Evolutionary conservation across 148 eudicot genomes (phyloP).

Genomic region (Rhododendron kiyosumense): DNA sequence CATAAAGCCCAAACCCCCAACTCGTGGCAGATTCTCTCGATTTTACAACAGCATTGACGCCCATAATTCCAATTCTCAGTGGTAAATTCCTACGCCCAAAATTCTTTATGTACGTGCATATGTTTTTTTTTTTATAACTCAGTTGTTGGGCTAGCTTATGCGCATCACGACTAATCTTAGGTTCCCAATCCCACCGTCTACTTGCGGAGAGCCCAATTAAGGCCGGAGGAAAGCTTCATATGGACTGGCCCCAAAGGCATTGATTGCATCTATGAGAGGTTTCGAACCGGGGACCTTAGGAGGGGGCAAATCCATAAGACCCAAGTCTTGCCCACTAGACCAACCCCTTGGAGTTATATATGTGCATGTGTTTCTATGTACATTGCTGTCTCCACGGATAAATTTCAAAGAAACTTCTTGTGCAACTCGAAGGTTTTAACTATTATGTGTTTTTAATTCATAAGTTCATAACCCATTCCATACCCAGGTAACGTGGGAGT

Average conservation of each 20-base stretch:
- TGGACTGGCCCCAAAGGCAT: no score
- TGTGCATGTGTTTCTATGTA: neutral
- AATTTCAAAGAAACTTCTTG: neutral
- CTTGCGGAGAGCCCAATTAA: no score
- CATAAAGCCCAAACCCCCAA: constrained; percentile 45
- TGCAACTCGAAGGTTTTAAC: neutral
- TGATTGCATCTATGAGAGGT: no score
- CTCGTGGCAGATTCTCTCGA: constrained; percentile 37
- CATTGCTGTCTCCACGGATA: neutral
- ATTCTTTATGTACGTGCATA: neutral
- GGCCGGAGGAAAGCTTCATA: no score
- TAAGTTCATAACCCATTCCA: neutral
- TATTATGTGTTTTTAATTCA: neutral
- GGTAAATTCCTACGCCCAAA: constrained; percentile 1
- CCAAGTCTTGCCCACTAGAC: no score
- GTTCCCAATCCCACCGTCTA: no score
- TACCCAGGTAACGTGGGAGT: neutral
- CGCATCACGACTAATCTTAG: no score
- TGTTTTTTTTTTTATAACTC: no score
- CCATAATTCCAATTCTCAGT: constrained; percentile 1
- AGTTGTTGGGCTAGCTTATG: no score
- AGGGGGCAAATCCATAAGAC: no score
- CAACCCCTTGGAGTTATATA: no score
- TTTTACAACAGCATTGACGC: constrained; percentile 31
- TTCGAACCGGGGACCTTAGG: no score